Percentiles rank a stretch among this genome's conserved stretches.
Conservation (phyloP, 2,329 filamentous ascomycete species). For the Arthrinium puccinioides region DNA sequence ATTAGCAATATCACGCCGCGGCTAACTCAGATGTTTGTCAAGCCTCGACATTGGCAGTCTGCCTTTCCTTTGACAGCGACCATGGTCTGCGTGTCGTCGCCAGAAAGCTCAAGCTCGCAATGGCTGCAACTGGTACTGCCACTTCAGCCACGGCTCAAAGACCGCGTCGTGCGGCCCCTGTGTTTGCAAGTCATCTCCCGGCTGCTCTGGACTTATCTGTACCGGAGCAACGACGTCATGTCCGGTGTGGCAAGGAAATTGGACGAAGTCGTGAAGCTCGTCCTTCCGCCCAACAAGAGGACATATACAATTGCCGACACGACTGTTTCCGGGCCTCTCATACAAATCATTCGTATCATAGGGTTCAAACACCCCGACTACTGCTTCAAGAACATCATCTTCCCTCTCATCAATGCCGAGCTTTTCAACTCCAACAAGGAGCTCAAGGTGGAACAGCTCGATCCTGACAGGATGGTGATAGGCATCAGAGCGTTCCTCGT, state of each 20-base stretch:
- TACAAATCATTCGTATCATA: conserved; percentile 90
- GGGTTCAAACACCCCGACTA: conserved; percentile 91
- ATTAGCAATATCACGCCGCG: conserved; percentile 71
- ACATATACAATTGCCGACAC: conserved; percentile 77
- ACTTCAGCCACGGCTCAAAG: conserved; percentile 76
- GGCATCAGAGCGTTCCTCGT: conserved; percentile 90
- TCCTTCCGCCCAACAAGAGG: conserved; percentile 73
- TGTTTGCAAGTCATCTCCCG: conserved; percentile 87
- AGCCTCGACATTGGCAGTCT: conserved; percentile 85
- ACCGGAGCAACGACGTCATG: conserved; percentile 67
- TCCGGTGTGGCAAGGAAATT: conserved; percentile 68
- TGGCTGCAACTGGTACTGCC: conserved; percentile 79
- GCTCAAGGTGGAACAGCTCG: conserved; percentile 81
- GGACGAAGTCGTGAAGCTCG: conserved; percentile 80
- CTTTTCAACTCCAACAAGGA: conserved; percentile 72
- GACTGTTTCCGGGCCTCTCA: conserved; percentile 78
- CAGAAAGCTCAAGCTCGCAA: conserved; percentile 74
- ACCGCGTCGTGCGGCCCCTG: conserved; percentile 68
- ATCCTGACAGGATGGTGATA: conserved; percentile 95
- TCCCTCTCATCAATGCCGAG: conserved; percentile 88
- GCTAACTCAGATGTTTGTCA: conserved; percentile 76
- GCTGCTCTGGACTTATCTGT: conserved; percentile 90
- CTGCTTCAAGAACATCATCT: conserved; percentile 89
- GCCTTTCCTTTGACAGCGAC: conserved; percentile 85
- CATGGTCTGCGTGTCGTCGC: conserved; percentile 79